Base-by-base conservation (phyloP, 1,284 basidiomycete genomes). In the Ganoderma multipileum region DNA sequence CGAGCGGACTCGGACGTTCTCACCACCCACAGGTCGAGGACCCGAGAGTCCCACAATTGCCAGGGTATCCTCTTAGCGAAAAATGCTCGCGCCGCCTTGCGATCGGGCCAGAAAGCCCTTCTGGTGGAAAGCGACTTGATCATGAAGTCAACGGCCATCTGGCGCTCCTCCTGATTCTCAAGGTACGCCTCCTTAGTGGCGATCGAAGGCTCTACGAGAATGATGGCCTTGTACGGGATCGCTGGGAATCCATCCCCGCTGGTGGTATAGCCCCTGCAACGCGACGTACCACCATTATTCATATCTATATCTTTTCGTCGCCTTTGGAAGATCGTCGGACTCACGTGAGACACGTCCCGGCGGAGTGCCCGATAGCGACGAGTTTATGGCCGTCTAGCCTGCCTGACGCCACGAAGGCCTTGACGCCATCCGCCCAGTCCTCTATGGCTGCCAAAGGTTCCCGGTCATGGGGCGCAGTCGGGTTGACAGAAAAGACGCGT, bases 301-400 rank as follows among this genome's bases (percentile, higher is more conserved):
- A 20, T 12, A 55, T 18, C 30, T 33, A 9, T 12, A 55, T 18
- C 30, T 33, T 36, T 9, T 52, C 47, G 12, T 26, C 23, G 4
- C 47, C 23, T 7, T 5, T 5, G 3, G 23, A 36, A 3, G 16
- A 60, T 16, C 14, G 36, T 28, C 9, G n/a, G 11, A 69, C 75
- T 61, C 30, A 77, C 77, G 71, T 61, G 5, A 72, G 69, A 18
- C 72, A 71, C 4, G 72, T 71, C 3, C 77, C 77, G 2, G 73
- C 63, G 2, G 76, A 76, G 64, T 78, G 77, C 4, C 77, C 77
- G 39, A 77, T 64, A n/a, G 65, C 72, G 20, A 77, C 64, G 6
- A 78, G 33, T 18, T 66, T 62, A 68, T 75, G 73, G 3, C 69
- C 70, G 5, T 67, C n/a, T 16, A 73, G 60, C 26, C 71, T 36